Base-by-base conservation (phyloP, 108 stramenopile species). In the Cylindrotheca fusiformis region DNA sequence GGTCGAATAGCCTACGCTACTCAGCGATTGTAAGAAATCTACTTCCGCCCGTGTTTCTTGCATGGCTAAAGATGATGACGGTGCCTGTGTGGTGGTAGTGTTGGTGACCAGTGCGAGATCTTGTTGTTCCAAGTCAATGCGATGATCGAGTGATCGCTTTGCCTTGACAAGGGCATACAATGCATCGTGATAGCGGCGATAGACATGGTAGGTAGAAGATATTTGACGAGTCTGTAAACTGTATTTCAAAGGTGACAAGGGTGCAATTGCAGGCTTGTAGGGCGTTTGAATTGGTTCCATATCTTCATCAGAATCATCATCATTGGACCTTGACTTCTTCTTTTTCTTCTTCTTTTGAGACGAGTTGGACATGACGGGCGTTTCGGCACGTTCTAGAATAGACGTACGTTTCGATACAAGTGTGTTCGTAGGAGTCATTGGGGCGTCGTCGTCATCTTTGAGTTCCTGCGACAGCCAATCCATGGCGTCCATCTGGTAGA, bases 101-200 rank as follows among this genome's bases (percentile, higher is more conserved):
- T 22, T 48, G 25, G 53, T 32, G 17, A 62, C 58, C 0, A 71
- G 47, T 1, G 61, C 68, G 25, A 33, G 53, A 12, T 55, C 63
- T 51, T 58, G n/a, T 54, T 52, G 61, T n/a, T 72, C 52, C 33
- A 74, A 56, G 41, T 70, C 62, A 12, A 72, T 56, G 23, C 83
- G 62, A 36, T 80, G 58, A 20, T 58, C 48, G 2, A 72, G 48
- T 10, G 50, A 58, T 19, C 67, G 74, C 46, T 71, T 69, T 20
- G 66, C 79, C 32, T 67, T 66, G 45, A 83, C 59, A 32, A 70
- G 85, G 5, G 45, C 54, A 50, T 55, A 69, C 17, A 89, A 56
- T 0, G 74, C 69, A 65, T 89, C 83, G 44, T 84, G 81, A 66
- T 86, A 84, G 4, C 80, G 78, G 19, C 72, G 65, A 77, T 76